phyloP scores from a whole-genome alignment of 2,329 filamentous ascomycete species.

The Alternaria sp. region DNA sequence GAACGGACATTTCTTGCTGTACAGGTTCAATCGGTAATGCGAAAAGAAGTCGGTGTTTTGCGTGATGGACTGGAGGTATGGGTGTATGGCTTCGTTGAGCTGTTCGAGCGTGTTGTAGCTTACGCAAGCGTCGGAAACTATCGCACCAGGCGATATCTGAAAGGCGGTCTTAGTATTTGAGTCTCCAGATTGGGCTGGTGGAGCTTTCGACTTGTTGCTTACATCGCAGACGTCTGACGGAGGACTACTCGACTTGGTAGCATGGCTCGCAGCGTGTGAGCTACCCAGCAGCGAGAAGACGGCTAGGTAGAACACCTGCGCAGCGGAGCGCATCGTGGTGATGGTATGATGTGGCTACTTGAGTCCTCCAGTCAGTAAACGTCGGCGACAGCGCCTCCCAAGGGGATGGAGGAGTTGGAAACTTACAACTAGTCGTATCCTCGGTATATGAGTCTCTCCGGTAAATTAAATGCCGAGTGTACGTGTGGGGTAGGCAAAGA shows the following conservation, averaged over 20 bases:
- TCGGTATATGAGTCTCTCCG: slow-evolving; percentile 31
- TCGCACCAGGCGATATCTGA: slow-evolving; percentile 85
- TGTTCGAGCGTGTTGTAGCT: slow-evolving; percentile 89
- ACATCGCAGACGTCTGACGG: slow-evolving; percentile 62
- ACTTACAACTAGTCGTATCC: slow-evolving; percentile 25
- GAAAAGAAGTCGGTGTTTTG: slow-evolving; percentile 96
- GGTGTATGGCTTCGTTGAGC: slow-evolving; percentile 78
- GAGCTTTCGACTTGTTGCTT: slow-evolving; percentile 47
- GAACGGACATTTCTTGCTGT: slow-evolving; percentile 92
- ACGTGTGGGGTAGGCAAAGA: slow-evolving; percentile 41
- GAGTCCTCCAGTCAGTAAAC: slow-evolving; percentile 43
- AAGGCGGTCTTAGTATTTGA: slow-evolving; percentile 46
- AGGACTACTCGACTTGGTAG: slow-evolving; percentile 44
- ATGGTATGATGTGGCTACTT: slow-evolving; percentile 17
- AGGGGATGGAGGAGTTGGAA: slow-evolving; percentile 13
- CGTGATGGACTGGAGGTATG: slow-evolving; percentile 80
- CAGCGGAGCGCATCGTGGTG: slow-evolving; percentile 59
- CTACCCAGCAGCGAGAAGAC: slow-evolving; percentile 64
- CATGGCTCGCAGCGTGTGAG: slow-evolving; percentile 51
- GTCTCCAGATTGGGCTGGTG: slow-evolving; percentile 24
- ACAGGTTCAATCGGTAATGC: slow-evolving; percentile 94
- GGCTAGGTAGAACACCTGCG: slow-evolving; percentile 66
- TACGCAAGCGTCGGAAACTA: slow-evolving; percentile 92
- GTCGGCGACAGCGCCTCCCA: slow-evolving; percentile 33
- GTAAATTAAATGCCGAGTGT: slow-evolving; percentile 27